Base-by-base conservation (phyloP, 352 stramenopile species). In the Pythium phragmitis region DNA sequence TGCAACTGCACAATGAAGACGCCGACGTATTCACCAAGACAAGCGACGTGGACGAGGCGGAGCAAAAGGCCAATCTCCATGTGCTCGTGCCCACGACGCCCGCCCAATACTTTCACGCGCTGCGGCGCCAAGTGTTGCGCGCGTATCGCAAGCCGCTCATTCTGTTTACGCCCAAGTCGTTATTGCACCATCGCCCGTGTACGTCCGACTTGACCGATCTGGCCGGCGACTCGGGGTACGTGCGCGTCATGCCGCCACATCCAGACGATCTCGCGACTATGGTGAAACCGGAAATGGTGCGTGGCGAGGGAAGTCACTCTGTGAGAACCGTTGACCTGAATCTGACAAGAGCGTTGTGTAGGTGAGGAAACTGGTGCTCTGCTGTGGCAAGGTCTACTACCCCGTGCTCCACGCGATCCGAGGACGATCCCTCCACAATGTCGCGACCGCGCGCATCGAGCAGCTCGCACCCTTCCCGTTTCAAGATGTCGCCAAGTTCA, bases 391-490 rank as follows among this genome's bases (percentile, higher is more conserved):
- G 64, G 82, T 96, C 56, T 94, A 96, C 71, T 96, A 87, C 55
- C 77, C 74, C 28, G 28, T 94, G 3, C 54, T 85, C n/a, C 82
- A 88, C 61, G 71, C 70, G n/a, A 77, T 89, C 61, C 74, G 82
- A 6, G 70, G 60, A 7, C 78, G 83, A 23, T 77, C 77, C 4
- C 71, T 93, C 26, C 65, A 71, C 58, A 74, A 93, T 50, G 74
- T 94, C 23, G 77, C 85, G 16, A 94, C 79, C 0, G 79, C 75
- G 56, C 83, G 88, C 34, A 69, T 96, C 26, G 88, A 96, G 69
- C 87, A 96, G 64, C 65, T 96, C 63, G 94, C 97, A 39, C 98
- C 98, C 30, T 99, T 99, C 76, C 94, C 98, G 46, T 99, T 99
- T 77, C 80, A 99, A 57, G 84, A 96, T 41, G 86, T 99, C 43